Base-by-base conservation (phyloP, 306 rosid genomes). In the Lupinus albus region DNA sequence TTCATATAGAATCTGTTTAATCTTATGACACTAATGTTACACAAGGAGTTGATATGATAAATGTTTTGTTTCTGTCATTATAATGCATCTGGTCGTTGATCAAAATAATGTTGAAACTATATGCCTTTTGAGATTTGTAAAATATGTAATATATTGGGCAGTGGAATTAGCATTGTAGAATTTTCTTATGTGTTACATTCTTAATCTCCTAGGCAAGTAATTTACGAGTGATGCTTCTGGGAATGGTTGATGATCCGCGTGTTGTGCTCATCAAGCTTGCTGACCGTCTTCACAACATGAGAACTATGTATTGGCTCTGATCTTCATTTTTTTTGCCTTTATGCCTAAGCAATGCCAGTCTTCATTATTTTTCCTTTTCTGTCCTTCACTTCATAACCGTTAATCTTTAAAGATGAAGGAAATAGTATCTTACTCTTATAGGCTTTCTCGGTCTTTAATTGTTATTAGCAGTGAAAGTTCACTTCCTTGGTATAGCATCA, bases 231-330 rank as follows among this genome's bases (percentile, higher is more conserved):
- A 92, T 92, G 96, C 98, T 92, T 56, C 73, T 92, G 91, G 98
- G 98, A 78, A 92, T 92, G 98, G 92, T 92, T 86, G 98, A 92
- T 80, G 98, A 92, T 83, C 98, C 96, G 49, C 96, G 98, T 46
- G 89, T 87, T 30, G 95, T 92, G 80, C 98, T 92, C 82, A 86
- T 92, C 86, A 92, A 92, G 96, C 96, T 92, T 80, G 96, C 98
- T 11, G 98, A 92, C 55, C 98, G 98, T 41, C 98, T 92, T 84
- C 98, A 92, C 84, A 92, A 92, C 82, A 92, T 92, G 96, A 85
- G 98, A 86, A 92, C 96, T 70, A 89, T 92, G 98, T 92, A 89
- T 61, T 67, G 64, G 61, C 73, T 83, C 74, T 70, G 57, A 61
- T 72, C 79, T 73, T 62, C 35, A 44, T 49, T 33, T 16, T 41